Evolutionary conservation across 371 early-diverging fungal species (phyloP), one percentile per base, ranked within the genome.

Genomic region (Zychaea mexicana): DNA sequence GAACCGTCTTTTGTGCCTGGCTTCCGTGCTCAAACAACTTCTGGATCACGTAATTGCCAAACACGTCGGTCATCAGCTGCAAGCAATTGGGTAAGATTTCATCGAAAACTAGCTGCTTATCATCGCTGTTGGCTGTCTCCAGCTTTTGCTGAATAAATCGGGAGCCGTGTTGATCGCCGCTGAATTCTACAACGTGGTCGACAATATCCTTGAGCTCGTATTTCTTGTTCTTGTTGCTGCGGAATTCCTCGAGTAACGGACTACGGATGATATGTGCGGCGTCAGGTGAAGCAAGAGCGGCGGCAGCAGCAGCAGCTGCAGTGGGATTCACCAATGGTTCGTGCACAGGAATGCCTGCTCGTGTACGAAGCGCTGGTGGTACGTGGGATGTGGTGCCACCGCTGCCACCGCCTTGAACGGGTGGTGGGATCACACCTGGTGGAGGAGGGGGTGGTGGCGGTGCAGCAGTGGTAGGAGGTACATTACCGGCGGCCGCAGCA

Each of bases 21-120:
- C 86, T 93, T 1, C 97, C 97, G 65, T 95, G 94, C 78, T 98
- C 98, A 83, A 99, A 97, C 60, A 99, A 91, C 83, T 99, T 99
- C 79, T 99, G 99, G 64, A 99, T 96, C 36, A 99, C 99, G 75
- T 99, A 99, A 85, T 99, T 99, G 52, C 99, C 99, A 90, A 99
- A 99, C 0, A 99, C 97, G 74, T 99, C 99, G 0, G 96, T 96
- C 94, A 96, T 98, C 47, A 99, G 83, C 62, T 97, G 96, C 28
- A 96, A 78, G 5, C 96, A 90, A 63, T 93, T 89, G 59, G 98
- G 96, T 30, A 92, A 71, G 27, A 99, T 95, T 78, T 98, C 97
- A 17, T 95, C 90, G 83, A 99, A 99, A 3, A 99, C 97, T 59
- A 94, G 83, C 57, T 93, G 91, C 80, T 96, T 96, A 60, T 99